phyloP scores from a whole-genome alignment of 352 stramenopile species.

The Peronospora tabacina region DNA sequence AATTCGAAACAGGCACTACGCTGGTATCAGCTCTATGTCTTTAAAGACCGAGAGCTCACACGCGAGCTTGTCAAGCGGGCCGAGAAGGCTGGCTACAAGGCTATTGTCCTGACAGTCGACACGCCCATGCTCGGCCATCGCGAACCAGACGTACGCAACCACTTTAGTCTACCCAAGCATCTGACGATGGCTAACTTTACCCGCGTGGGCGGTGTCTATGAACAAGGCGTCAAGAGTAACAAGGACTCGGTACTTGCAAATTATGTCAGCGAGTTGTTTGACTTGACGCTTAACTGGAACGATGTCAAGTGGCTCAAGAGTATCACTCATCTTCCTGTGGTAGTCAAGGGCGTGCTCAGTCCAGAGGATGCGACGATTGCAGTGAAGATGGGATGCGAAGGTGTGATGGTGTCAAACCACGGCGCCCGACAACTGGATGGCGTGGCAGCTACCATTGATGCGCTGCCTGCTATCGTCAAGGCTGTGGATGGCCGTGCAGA shows the following conservation, averaged over 20 bases:
- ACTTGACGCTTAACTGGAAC: conserved; percentile 91
- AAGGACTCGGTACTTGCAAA: conserved; percentile 26
- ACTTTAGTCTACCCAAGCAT: conserved; percentile 80
- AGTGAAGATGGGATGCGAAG: conserved; percentile 86
- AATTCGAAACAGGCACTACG: conserved; percentile 79
- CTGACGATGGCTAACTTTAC: conserved; percentile 41
- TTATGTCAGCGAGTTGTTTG: conserved; percentile 83
- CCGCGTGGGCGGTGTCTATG: conserved; percentile 46
- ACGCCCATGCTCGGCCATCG: conserved; percentile 93
- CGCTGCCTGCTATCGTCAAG: conserved; percentile 83
- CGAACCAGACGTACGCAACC: conserved; percentile 92
- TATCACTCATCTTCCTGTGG: conserved; percentile 86
- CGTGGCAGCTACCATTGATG: conserved; percentile 87
- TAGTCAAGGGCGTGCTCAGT: conserved; percentile 92
- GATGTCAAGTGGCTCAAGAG: conserved; percentile 89
- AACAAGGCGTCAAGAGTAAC: conserved; percentile 45
- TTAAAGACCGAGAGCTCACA: conserved; percentile 89
- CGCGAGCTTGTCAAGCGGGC: conserved; percentile 84
- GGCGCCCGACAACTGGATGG: conserved; percentile 89
- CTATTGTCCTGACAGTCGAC: conserved; percentile 93
- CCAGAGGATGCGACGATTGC: conserved; percentile 88
- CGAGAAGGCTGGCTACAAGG: conserved; percentile 92
- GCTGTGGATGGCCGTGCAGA: conserved; percentile 78
- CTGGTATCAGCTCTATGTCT: conserved; percentile 96
- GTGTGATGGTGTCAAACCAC: conserved; percentile 92